Conservation (phyloP, 2,329 filamentous ascomycete species). For the Claviceps arundinis region DNA sequence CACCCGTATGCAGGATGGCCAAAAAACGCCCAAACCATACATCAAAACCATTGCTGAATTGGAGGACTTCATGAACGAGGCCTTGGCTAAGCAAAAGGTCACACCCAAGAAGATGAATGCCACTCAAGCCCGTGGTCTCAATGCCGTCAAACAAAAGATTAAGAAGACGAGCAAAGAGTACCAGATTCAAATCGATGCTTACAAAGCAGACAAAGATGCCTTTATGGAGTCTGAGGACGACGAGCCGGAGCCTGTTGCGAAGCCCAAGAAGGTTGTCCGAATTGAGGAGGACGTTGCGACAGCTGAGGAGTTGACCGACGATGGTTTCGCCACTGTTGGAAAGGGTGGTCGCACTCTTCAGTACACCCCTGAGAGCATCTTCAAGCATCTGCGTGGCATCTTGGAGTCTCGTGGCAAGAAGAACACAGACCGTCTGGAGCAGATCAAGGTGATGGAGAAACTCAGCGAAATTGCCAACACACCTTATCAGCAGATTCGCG, state of each 20-base stretch:
- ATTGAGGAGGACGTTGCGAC: constrained; percentile 33
- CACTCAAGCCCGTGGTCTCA: constrained; percentile 83
- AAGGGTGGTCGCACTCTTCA: constrained; percentile 78
- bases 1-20: constrained; percentile 61
- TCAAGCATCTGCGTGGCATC: constrained; percentile 89
- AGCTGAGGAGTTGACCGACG: constrained; percentile 53
- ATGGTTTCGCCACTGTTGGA: constrained; percentile 80
- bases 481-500: constrained; percentile 87
- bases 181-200: constrained; percentile 73
- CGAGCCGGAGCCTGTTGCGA: constrained; percentile 45
- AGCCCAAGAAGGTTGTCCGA: constrained; percentile 24
- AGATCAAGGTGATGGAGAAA: constrained; percentile 97
- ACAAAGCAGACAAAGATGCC: constrained; percentile 69
- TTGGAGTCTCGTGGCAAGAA: constrained; percentile 96
- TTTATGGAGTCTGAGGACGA: constrained; percentile 82
- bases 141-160: constrained; percentile 95
- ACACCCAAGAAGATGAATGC: constrained; percentile 98
- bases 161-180: constrained; percentile 98
- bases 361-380: constrained; percentile 94
- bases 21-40: constrained; percentile 78
- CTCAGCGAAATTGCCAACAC: constrained; percentile 76
- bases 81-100: constrained; percentile 89
- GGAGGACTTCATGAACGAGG: constrained; percentile 89
- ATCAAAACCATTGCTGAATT: constrained; percentile 87
- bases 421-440: constrained; percentile 89